Evolutionary conservation across 1,284 basidiomycete genomes (phyloP).

Genomic region (Moesziomyces parantarcticus): DNA sequence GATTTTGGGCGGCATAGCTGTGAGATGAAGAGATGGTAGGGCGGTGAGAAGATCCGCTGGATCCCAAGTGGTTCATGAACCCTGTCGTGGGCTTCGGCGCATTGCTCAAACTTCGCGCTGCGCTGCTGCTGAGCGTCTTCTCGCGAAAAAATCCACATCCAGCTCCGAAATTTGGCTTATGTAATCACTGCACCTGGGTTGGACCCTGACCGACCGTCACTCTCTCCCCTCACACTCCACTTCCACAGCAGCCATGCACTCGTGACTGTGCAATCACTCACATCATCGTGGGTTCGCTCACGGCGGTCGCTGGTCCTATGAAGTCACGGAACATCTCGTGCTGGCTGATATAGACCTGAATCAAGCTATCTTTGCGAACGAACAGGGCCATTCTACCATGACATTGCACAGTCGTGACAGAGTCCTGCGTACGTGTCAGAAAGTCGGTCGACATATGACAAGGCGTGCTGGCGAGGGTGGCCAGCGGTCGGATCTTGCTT

Average conservation of each 20-base stretch:
- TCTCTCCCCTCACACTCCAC: conserved; percentile 1
- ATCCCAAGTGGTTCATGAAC: too few species aligned
- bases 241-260: neutral
- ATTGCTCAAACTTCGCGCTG: conserved; percentile 5
- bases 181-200: conserved; percentile 3
- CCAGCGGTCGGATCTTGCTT: too few species aligned
- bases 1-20: conserved; percentile 35
- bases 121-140: conserved; percentile 13
- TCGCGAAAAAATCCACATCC: conserved; percentile 18
- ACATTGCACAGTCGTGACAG: too few species aligned
- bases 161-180: conserved; percentile 21
- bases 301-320: too few species aligned
- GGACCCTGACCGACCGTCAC: neutral
- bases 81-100: conserved; percentile 11
- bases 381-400: too few species aligned
- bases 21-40: neutral
- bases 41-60: neutral
- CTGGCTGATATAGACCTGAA: too few species aligned
- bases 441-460: conserved; percentile 10
- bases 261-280: too few species aligned
- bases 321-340: too few species aligned
- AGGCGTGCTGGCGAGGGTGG: neutral
- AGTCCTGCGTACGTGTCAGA: neutral
- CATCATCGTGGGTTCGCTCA: too few species aligned
- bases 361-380: too few species aligned